A percentile compares a stretch with the other conserved stretches of the same genome.
Conservation (phyloP, 2,329 filamentous ascomycete species). For the Talaromyces sp. region DNA sequence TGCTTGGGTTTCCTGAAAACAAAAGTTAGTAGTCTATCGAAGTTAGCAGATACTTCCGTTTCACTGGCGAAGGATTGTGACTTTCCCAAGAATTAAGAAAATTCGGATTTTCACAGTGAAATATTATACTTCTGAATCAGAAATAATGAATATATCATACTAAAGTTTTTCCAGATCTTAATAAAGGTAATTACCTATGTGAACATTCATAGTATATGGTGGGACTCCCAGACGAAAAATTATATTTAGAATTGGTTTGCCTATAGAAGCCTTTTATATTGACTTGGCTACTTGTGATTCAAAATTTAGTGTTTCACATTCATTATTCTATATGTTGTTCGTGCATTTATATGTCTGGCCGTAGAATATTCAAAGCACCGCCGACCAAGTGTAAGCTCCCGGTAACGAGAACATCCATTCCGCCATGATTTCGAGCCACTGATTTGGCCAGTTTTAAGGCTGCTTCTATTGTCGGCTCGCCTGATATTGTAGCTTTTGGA, state of each 20-base stretch:
- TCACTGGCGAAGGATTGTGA: not conserved
- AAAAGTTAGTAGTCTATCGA: not conserved
- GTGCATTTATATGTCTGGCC: constrained; percentile 2
- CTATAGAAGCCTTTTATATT: no score
- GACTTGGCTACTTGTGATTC: no score
- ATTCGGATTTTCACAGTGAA: not conserved
- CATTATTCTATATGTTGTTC: no score
- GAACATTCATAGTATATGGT: no score
- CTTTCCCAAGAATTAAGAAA: not conserved
- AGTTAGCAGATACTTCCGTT: not conserved
- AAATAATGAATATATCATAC: not conserved
- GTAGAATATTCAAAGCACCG: constrained; percentile 18
- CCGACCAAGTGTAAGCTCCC: constrained; percentile 22
- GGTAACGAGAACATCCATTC: constrained; percentile 20
- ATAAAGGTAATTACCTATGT: no score
- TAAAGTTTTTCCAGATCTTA: no score
- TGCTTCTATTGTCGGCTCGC: constrained; percentile 19
- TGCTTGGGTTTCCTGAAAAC: not conserved
- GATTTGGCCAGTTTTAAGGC: constrained; percentile 19
- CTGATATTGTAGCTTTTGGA: constrained; percentile 15
- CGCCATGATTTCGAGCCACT: constrained; percentile 12
- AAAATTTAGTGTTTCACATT: no score
- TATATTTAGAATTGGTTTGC: no score
- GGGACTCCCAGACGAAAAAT: no score
- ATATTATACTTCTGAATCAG: not conserved